Base-by-base conservation (phyloP, 1,284 basidiomycete genomes). In the Inonotus hispidus region DNA sequence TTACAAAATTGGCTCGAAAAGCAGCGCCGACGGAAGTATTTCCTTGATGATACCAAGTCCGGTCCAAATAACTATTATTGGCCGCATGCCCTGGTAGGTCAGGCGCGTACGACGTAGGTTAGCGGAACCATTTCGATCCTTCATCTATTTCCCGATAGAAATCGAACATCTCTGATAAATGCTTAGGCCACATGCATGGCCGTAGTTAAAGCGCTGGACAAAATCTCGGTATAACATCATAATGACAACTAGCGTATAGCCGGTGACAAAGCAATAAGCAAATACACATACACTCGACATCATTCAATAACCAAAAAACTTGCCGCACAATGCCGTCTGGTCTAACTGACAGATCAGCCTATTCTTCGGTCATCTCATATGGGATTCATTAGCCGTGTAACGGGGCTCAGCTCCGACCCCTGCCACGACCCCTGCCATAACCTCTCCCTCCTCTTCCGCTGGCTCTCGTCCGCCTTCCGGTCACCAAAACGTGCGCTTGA, bases 391-490 rank as follows among this genome's bases (percentile, higher is more conserved):
- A 25, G 41, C 41, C 43, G 19, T 53, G 10, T 39, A 27, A 29
- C 27, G 38, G 54, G 47, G 27, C 32, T 47, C 56, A 54, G 27
- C 52, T 50, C 29, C 61, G 45, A 54, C 57, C 53, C 39, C 61
- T 49, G 38, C 59, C 43, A 38, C 23, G 25, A 11, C 47, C 29
- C 38, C 49, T 56, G 23, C 46, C 61, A 55, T 39, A 41, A 8
- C 52, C 57, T 14, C 35, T 38, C 0, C 61, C 61, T 16, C 52
- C n/a, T 19, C 58, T 39, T 37, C 60, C 41, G 27, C 49, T 37
- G 27, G 58, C 58, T 53, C 62, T 56, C 32, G 50, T 53, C 39
- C 52, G 38, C 14, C 53, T 47, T 16, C 57, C 57, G 35, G 54
- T 57, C 11, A 39, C 52, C 14, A 41, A 13, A 38, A 23, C 37